Evolutionary conservation across 2,329 filamentous ascomycete genomes (phyloP), one percentile per base, ranked within the genome.

Genomic region (Paecilomyces sp.): DNA sequence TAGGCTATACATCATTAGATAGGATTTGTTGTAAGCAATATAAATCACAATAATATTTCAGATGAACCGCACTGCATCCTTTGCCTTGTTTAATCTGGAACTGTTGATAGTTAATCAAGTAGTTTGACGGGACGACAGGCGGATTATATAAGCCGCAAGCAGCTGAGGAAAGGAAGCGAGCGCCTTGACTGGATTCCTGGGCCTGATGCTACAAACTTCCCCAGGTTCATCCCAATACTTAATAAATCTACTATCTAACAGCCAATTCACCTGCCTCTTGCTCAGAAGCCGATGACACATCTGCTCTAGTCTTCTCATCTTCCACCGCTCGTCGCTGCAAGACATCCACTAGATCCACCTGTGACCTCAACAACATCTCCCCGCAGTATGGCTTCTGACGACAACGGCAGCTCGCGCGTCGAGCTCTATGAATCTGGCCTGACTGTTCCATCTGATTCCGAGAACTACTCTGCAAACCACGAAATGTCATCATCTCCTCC

Each of bases 371-470:
- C 22, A 25, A 36, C 53, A 36, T 31, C 52, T 54, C 62, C 56
- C 60, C 57, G 61, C 61, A 62, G 53, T 60, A 77, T 74, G 71
- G 67, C 73, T 57, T 71, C 72, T 56, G 68, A 74, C 54, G 64
- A 70, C 56, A 61, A 61, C 62, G 56, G 66, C 57, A 61, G 63
- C 65, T 70, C 73, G 59, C 66, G 67, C 52, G 68, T 69, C 62
- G 75, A 75, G 64, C 73, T 77, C 57, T 76, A 73, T 62, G 75
- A 77, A 62, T 77, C 75, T n/a, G 67, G 73, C 36, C 57, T 77
- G 61, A 79, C 77, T 3, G 72, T 79, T 56, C 77, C 77, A 55
- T 79, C 77, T n/a, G 77, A 80, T 63, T 79, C 77, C 25, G 77
- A 80, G 64, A 76, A 75, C 64, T 80, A 79, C 64, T 79, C 77